Conservation (phyloP, 805 yeast genomes). For the Isabelozyma gotoi region DNA sequence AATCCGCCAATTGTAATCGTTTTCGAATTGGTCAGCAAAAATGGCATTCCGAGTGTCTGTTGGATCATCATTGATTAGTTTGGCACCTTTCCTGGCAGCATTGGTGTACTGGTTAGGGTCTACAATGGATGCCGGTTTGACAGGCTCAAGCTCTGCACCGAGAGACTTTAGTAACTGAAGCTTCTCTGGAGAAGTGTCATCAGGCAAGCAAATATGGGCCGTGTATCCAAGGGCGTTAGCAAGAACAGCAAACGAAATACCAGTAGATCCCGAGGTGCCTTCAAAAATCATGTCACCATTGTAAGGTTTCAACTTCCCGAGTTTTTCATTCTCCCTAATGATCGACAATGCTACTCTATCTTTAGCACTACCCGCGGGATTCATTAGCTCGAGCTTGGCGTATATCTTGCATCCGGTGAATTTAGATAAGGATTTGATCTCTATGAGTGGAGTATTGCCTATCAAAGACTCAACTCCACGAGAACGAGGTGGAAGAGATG, state of each 20-base stretch:
- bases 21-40: slow-evolving; percentile 95
- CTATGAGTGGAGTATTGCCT: slow-evolving; percentile 87
- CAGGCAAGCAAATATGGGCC: slow-evolving; percentile 92
- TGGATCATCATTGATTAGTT: slow-evolving; percentile 41
- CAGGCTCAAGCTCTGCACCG: slow-evolving; percentile 83
- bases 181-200: slow-evolving; percentile 88
- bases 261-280: slow-evolving; percentile 97
- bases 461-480: slow-evolving; percentile 75
- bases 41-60: slow-evolving; percentile 54
- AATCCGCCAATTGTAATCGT: slow-evolving; percentile 82
- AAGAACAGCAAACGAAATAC: slow-evolving; percentile 89
- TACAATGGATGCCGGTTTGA: slow-evolving; percentile 92
- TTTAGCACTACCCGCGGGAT: slow-evolving; percentile 96
- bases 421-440: slow-evolving; percentile 65
- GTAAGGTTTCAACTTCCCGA: slow-evolving; percentile 57
- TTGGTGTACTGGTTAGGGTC: slow-evolving; percentile 93
- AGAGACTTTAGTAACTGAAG: slow-evolving; percentile 64
- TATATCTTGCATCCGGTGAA: slow-evolving; percentile 79
- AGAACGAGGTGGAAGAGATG: slow-evolving; percentile 26
- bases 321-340: slow-evolving; percentile 62
- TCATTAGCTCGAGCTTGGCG: slow-evolving; percentile 81
- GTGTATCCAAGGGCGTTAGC: slow-evolving; percentile 85
- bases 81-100: slow-evolving; percentile 71
- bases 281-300: slow-evolving; percentile 79
- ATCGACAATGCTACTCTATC: slow-evolving; percentile 91